A percentile compares a stretch with the other conserved stretches of the same genome.
These are phyloP conservation scores for Thalassiosira ordinaria DNA, from an alignment of 352 stramenopile species.

Conservation along the genomic window DNA sequence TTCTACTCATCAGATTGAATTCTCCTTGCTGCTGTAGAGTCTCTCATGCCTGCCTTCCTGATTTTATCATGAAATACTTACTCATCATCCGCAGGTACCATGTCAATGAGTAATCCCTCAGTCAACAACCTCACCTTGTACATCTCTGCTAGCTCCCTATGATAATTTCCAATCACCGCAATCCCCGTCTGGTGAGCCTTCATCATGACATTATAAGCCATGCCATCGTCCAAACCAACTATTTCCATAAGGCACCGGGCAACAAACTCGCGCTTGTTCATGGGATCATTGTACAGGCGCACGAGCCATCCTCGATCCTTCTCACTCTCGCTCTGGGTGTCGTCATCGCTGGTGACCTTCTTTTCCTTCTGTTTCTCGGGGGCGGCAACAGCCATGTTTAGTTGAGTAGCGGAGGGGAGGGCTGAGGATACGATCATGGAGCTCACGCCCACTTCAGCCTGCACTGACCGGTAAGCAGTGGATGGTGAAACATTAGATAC, in stretches of 20 bases:
- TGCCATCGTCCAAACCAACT: conserved; percentile 59
- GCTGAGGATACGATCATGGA: neutral
- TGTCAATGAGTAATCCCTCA: conserved; percentile 68
- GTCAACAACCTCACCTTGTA: conserved; percentile 60
- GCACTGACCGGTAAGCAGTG: conserved; percentile 8
- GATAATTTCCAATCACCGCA: conserved; percentile 67
- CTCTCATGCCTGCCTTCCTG: too few relatives aligned
- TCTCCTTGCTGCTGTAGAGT: too few relatives aligned
- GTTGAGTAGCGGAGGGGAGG: neutral
- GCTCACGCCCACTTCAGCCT: neutral
- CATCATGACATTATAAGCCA: conserved; percentile 79
- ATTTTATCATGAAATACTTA: too few relatives aligned
- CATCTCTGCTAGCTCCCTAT: conserved; percentile 70
- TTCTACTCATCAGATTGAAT: too few relatives aligned
- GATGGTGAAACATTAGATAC: neutral
- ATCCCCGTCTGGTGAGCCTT: conserved; percentile 73
- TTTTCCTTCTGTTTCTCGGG: conserved; percentile 25
- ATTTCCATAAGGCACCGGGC: conserved; percentile 66
- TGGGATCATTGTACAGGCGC: conserved; percentile 75
- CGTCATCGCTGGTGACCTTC: conserved; percentile 11
- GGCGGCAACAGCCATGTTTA: neutral
- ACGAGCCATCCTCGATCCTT: conserved; percentile 64
- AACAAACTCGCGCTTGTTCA: conserved; percentile 81
- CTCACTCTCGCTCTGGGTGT: neutral
- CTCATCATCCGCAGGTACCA: conserved; percentile 70